A percentile compares a stretch with the other conserved stretches of the same genome.
phyloP scores from a whole-genome alignment of 331 rosid species.

The Prunus yedoensis region DNA sequence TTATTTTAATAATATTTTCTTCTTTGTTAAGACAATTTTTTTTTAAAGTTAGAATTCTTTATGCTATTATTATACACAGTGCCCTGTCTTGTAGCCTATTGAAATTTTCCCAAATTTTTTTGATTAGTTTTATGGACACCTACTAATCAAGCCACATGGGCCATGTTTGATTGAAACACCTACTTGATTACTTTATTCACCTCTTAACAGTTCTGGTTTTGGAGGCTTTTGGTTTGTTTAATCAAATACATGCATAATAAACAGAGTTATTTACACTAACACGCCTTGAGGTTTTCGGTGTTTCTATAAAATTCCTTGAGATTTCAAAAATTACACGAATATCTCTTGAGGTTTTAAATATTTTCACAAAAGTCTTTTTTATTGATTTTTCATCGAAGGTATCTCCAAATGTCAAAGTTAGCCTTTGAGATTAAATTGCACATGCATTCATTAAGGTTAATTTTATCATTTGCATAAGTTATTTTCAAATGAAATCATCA shows the following conservation, averaged over 20 bases:
- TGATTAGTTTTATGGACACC: conserved; percentile 33
- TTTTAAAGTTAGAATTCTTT: conserved; percentile 9
- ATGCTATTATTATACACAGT: conserved; percentile 4
- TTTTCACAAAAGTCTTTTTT: too few species aligned
- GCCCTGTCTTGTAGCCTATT: conserved; percentile 27
- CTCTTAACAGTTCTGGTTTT: conserved; percentile 4
- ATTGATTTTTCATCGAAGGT: too few species aligned
- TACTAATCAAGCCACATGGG: conserved; percentile 51
- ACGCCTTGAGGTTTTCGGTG: fast-evolving
- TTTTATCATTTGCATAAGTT: too few species aligned
- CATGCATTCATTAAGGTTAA: too few species aligned
- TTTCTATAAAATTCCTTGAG: fast-evolving
- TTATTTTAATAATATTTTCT: background rate
- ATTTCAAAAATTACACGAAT: too few species aligned
- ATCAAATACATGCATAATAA: conserved; percentile 12
- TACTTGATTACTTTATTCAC: conserved; percentile 27
- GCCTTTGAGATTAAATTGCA: too few species aligned
- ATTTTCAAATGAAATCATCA: too few species aligned
- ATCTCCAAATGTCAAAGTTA: too few species aligned
- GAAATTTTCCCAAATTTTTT: conserved; percentile 24
- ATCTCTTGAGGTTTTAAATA: too few species aligned
- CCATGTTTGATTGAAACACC: conserved; percentile 31
- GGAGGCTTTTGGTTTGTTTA: conserved; percentile 28
- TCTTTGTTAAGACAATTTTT: background rate
- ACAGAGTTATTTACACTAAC: background rate